Evolutionary conservation across 106 monocot genomes (phyloP), one percentile per base, ranked within the genome.

Genomic region (Dioscorea alata): DNA sequence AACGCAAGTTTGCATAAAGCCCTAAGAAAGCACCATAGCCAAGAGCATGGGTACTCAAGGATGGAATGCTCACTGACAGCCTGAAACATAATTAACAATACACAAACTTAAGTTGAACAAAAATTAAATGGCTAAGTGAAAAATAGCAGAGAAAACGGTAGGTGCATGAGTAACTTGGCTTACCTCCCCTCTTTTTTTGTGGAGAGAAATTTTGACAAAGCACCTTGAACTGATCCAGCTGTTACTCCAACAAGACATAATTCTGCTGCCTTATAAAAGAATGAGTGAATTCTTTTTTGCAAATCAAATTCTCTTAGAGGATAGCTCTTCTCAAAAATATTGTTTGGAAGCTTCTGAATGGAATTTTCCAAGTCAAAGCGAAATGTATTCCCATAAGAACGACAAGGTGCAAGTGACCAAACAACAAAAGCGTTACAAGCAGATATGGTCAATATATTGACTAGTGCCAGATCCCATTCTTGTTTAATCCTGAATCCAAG

Each of bases 1-100:
- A 97, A 0, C 97, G 84, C 24, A 87, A 34, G 74, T 97, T 97
- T 73, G 99, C 87, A 77, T 93, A 93, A 57, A 99, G 83, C 61
- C 99, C 99, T 72, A 99, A 85, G 83, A 99, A 99, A 33, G 99
- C 90, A 2, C 97, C 97, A 83, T 92, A 90, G 50, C 92, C 92
- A 77, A 97, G 89, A 50, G 92, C 84, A 75, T 92, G 80, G 49
- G 72, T 87, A 57, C 80, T 87, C 60, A 92, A 73, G 65, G 80
- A 78, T 42, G 97, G 97, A 69, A 90, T 69, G 42, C 75, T 79
- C 57, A 92, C 85, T 25, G 99, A 99, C 66, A 99, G 71, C 81
- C 92, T 99, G 49, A 15, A 19, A 50, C 9, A 64, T 20, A 16
- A 62, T 24, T 42, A 42, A 42, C 42, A 42, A 42, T 10, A 42